Base-by-base conservation (phyloP, 345 rosid species). In the Xanthoceras sorbifolium region DNA sequence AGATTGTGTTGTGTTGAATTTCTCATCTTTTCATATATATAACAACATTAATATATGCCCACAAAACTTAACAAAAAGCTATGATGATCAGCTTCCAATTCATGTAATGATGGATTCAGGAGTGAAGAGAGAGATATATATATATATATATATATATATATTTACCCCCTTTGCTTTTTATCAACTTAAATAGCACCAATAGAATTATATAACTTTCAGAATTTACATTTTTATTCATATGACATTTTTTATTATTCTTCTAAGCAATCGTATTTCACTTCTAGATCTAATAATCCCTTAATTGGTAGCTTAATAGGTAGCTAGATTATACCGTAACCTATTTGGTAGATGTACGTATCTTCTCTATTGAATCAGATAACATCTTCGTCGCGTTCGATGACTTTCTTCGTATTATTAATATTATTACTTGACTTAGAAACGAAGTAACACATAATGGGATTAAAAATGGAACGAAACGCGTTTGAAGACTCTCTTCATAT, bases 1-100 rank as follows among this genome's bases (percentile, higher is more conserved):
- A 78, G 79, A 44, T 72, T 34, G 87, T 82, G 81, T 75, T 76
- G 9, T 31, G 28, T n/a, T 44, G 22, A 64, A 52, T 71, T 78
- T 61, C 69, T 69, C 75, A 48, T 64, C 79, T 84, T 76, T 75
- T 48, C 7, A 55, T 28, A 66, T 73, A 22, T 12, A 2, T 22
- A n/a, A 31, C 64, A 66, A 54, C 12, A 55, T 12, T 4, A 4
- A 54, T n/a, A n/a, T n/a, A n/a, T n/a, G n/a, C 72, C 40, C 72
- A 48, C 72, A n/a, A 32, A 31, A 18, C n/a, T 50, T 50, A 20
- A 52, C 44, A 52, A 4, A 67, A 44, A 23, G 55, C n/a, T 5
- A 71, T 15, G 38, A 15, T 72, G 28, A 17, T 73, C 67, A 20
- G 10, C 76, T 61, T 61, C 42, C 76, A 36, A 64, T 61, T 64